Percentiles rank a stretch among this genome's conserved stretches.
phyloP scores from a whole-genome alignment of 2,329 filamentous ascomycete genomes.

The Ceratocystis cacaofunesta region DNA sequence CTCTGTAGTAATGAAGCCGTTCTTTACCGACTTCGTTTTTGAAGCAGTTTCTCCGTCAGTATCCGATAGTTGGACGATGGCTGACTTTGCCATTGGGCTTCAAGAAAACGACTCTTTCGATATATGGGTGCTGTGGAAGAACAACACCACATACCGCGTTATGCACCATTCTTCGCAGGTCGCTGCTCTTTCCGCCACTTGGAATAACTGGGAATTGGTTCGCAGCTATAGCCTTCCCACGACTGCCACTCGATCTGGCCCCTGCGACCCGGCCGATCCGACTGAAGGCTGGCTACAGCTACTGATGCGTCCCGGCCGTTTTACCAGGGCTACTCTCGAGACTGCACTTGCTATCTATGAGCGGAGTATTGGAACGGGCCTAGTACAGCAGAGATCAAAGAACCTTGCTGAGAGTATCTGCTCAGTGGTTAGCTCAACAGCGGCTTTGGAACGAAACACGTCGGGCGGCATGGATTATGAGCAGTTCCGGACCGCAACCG shows the following conservation, averaged over 20 bases:
- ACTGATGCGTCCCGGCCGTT: constrained; percentile 70
- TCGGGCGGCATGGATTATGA: constrained; percentile 59
- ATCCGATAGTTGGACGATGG: constrained; percentile 64
- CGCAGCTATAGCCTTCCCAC: constrained; percentile 43
- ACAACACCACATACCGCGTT: constrained; percentile 62
- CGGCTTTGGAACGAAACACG: constrained; percentile 45
- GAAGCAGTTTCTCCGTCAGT: constrained; percentile 51
- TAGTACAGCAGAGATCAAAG: constrained; percentile 31
- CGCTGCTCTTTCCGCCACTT: constrained; percentile 45
- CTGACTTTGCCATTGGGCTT: constrained; percentile 54
- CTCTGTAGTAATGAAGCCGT: constrained; percentile 51
- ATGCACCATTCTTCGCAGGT: constrained; percentile 59
- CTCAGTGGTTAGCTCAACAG: constrained; percentile 53
- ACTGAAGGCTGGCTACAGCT: constrained; percentile 77
- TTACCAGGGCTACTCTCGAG: constrained; percentile 64
- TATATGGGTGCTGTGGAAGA: constrained; percentile 72
- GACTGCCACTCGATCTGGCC: constrained; percentile 39
- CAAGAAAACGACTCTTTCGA: constrained; percentile 40
- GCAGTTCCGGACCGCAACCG: constrained; percentile 56
- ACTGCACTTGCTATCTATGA: constrained; percentile 73
- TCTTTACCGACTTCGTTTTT: constrained; percentile 44
- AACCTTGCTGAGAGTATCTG: constrained; percentile 64
- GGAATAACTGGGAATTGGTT: constrained; percentile 58
- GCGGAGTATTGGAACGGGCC: constrained; percentile 38
- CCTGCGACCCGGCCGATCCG: constrained; percentile 51